Evolutionary conservation across 495 filamentous ascomycete genomes (phyloP).

Genomic region (Xylaria curta): DNA sequence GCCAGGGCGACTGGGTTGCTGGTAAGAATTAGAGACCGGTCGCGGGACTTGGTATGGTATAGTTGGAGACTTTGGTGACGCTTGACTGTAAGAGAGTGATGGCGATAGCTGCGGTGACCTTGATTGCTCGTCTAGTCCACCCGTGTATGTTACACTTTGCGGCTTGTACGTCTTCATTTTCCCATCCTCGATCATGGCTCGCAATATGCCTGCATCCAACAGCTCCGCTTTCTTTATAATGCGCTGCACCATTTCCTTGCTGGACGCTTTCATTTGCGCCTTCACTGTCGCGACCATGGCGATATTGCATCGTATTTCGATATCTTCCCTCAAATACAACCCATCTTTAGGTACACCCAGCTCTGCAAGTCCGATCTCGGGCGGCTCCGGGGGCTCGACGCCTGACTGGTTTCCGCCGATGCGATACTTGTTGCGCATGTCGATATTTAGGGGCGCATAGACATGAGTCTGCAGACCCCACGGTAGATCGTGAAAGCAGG

Average conservation of each 20-base stretch:
- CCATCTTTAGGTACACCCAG: slow-evolving; percentile 64
- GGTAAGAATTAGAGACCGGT: slow-evolving; percentile 37
- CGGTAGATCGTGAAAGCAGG: slow-evolving; percentile 73
- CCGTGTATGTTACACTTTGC: slow-evolving; percentile 44
- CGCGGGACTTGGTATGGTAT: slow-evolving; percentile 52
- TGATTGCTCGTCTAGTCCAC: slow-evolving; percentile 30
- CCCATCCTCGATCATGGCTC: slow-evolving; percentile 57
- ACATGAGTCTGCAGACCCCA: slow-evolving; percentile 76
- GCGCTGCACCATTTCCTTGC: slow-evolving; percentile 67
- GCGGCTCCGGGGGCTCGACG: slow-evolving; percentile 60
- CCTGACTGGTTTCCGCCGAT: slow-evolving; percentile 68
- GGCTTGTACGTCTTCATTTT: slow-evolving; percentile 59
- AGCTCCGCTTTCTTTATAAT: slow-evolving; percentile 71
- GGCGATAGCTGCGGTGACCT: slow-evolving; percentile 43
- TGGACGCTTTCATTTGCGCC: slow-evolving; percentile 69
- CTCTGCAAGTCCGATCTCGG: slow-evolving; percentile 61
- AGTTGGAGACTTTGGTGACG: slow-evolving; percentile 43
- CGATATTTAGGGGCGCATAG: slow-evolving; percentile 67
- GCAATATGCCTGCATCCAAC: slow-evolving; percentile 54
- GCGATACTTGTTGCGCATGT: slow-evolving; percentile 58
- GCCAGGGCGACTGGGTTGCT: slow-evolving; percentile 35
- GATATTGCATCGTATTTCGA: slow-evolving; percentile 75
- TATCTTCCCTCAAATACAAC: slow-evolving; percentile 76
- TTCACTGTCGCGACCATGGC: slow-evolving; percentile 72
- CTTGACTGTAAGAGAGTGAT: slow-evolving; percentile 26